Evolutionary conservation across 805 yeast genomes (phyloP), one percentile per base, ranked within the genome.

Genomic region (Pichia exigua): DNA sequence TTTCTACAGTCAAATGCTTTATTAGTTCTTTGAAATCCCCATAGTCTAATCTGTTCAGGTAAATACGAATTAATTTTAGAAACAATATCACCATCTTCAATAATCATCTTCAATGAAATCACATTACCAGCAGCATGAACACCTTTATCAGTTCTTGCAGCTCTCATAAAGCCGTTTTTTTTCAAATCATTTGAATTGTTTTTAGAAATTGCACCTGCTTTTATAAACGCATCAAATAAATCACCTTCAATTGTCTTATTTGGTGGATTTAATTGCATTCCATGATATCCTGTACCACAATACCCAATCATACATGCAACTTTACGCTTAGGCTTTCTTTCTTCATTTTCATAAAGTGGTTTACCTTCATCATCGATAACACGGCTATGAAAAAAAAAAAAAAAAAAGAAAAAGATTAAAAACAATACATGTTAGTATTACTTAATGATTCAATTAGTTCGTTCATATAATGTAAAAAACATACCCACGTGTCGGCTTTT

Each of bases 81-180:
- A 43, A 85, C 76, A 48, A 89, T 77, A 50, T 88, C 84, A 15
- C 75, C 80, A 61, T 91, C 96, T 64, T 89, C 96, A 49, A 88
- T 76, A 60, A 88, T 87, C 74, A 91, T 70, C 65, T 91, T 91
- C 59, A 86, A 73, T 17, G 95, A 85, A 44, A 92, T 78, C 22
- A 90, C 89, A 65, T 91, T 91, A 28, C 97, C 97, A 2, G 97
- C 96, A 13, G 98, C 97, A 69, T 91, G 98, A 24, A 91, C 98
- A 54, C 97, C 98, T 68, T 92, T 92, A 67, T 91, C 98, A 4
- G 92, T 85, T 70, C 92, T 76, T 5, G 92, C 92, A 48, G 91
- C 88, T 67, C 94, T 76, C 87, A 83, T 84, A 63, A 92, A 87
- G 0, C 94, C 90, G 49, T 82, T 79, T 65, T 91, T 91, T 64